Evolutionary conservation across 306 rosid species (phyloP), one percentile per base, ranked within the genome.

Genomic region (Luffa acutangula): DNA sequence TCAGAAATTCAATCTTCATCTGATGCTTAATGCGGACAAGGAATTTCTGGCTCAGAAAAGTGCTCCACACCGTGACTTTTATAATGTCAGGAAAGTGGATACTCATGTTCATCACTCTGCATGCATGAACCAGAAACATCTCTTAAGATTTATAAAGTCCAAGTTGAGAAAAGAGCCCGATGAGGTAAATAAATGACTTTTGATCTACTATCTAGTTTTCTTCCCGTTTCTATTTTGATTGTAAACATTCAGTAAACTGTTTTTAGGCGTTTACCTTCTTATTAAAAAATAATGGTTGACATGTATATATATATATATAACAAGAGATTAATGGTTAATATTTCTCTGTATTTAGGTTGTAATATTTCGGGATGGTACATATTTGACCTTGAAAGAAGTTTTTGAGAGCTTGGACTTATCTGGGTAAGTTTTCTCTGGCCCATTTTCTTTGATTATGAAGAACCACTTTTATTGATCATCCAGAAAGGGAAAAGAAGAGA

Each of bases 41-140:
- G 99, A 96, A 82, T 88, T 93, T 90, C 90, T 93, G 39, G 99
- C 96, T 62, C 99, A 96, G 79, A 96, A 96, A 90, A 93, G 97
- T 80, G 99, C 99, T 82, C 99, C 99, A 81, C 99, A 96, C 83
- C 94, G 98, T 83, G 99, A 96, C 84, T 96, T 96, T 84, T 96
- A 96, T 79, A 96, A 96, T 89, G 99, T 96, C 37, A 85, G 99
- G 83, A 96, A 96, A 87, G 98, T 96, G 58, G 99, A 96, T 80
- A 96, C 99, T 6, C 99, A 96, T 87, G 97, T 96, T 75, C 99
- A 96, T 87, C 99, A 96, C 83, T 91, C 99, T 11, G 99, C 99
- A 41, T 96, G 98, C 91, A 96, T 96, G 99, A 96, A 96, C 88
- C 99, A 96, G 89, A 96, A 96, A 74, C 98, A 93, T 90, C 96